phyloP scores from a whole-genome alignment of 257 asterid genomes.

The Solanum okadae region DNA sequence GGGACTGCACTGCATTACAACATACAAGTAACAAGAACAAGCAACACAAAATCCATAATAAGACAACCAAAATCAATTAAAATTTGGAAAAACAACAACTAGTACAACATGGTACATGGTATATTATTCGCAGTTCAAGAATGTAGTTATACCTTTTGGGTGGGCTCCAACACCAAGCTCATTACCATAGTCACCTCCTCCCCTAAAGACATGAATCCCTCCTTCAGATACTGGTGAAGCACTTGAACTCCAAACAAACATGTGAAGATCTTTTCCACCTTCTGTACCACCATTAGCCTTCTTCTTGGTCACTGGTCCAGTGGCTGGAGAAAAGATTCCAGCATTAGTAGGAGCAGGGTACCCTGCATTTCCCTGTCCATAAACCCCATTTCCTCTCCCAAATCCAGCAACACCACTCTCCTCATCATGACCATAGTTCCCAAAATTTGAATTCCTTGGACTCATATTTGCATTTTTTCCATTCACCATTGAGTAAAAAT shows the following conservation, averaged over 20 bases:
- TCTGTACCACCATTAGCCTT: constrained; percentile 59
- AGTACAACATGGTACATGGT: neutral
- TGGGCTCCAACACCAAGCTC: constrained; percentile 64
- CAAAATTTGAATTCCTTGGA: constrained; percentile 35
- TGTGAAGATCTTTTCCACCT: constrained; percentile 80
- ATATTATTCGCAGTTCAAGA: neutral
- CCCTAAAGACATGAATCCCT: constrained; percentile 90
- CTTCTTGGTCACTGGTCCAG: constrained; percentile 52
- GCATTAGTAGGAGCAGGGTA: constrained; percentile 73
- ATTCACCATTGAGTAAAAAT: constrained; percentile 38
- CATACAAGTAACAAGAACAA: constrained; percentile 13
- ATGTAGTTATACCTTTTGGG: constrained; percentile 54
- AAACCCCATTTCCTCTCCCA: constrained; percentile 43
- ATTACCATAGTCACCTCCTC: constrained; percentile 65
- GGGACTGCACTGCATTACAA: neutral
- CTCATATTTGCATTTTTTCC: constrained; percentile 27
- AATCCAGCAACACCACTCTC: constrained; percentile 26
- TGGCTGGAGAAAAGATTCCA: constrained; percentile 76
- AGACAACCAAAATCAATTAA: neutral
- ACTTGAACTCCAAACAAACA: constrained; percentile 99
- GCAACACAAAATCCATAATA: constrained; percentile 4
- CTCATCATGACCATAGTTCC: constrained; percentile 32
- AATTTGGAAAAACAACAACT: neutral
- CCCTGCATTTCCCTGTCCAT: constrained; percentile 45
- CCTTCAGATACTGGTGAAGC: constrained; percentile 98